Evolutionary conservation across 2,329 filamentous ascomycete species (phyloP).

Genomic region (Furcasterigmium sp.): DNA sequence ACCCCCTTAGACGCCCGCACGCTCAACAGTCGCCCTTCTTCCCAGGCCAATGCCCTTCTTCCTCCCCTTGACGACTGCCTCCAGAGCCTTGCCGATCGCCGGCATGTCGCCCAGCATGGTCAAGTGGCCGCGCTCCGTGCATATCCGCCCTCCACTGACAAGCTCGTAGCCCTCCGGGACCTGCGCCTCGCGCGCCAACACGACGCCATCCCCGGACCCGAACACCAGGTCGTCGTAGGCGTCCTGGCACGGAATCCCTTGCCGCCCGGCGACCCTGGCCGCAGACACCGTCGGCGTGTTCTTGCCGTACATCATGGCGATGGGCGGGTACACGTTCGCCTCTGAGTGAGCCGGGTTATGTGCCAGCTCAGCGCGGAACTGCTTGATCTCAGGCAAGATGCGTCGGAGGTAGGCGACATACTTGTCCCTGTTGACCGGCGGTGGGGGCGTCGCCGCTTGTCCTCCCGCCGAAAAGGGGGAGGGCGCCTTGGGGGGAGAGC

Average conservation of each 20-base stretch:
- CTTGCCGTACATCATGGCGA: conserved; percentile 82
- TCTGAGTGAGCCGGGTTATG: conserved; percentile 54
- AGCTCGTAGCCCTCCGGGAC: conserved; percentile 73
- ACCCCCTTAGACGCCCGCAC: no score
- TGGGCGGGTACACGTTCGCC: conserved; percentile 74
- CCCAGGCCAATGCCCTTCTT: conserved; percentile 68
- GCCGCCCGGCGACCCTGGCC: conserved; percentile 66
- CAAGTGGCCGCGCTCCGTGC: conserved; percentile 80
- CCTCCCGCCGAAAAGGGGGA: conserved; percentile 18
- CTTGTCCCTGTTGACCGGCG: conserved; percentile 46
- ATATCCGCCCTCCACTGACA: conserved; percentile 68
- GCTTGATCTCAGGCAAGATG: conserved; percentile 64
- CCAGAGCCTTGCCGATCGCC: conserved; percentile 70
- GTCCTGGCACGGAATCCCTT: conserved; percentile 70
- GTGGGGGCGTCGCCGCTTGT: conserved; percentile 12
- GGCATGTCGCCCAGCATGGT: conserved; percentile 81
- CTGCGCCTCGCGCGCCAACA: conserved; percentile 81
- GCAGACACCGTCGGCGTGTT: conserved; percentile 80
- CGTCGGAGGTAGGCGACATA: conserved; percentile 64
- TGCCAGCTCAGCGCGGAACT: conserved; percentile 71
- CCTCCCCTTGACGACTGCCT: conserved; percentile 62
- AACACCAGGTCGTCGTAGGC: conserved; percentile 85
- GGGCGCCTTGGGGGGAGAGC: conserved; percentile 11
- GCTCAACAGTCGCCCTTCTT: not conserved
- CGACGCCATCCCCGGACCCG: conserved; percentile 83